Conservation (phyloP, 352 stramenopile genomes). For the Globisporangium cylindrosporum region DNA sequence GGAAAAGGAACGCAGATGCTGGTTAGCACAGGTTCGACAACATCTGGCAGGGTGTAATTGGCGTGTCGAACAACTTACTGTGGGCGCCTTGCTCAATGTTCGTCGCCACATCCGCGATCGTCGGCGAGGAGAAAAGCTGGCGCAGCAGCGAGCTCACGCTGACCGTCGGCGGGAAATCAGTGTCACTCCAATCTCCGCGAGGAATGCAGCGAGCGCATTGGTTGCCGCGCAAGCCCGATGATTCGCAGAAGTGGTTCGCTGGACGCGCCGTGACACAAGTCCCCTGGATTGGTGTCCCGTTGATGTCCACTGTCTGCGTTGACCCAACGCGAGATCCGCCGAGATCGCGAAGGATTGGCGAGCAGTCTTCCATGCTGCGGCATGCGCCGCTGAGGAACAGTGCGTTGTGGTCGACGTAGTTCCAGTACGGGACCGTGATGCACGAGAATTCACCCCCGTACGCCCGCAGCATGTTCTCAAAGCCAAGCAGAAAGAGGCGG, state of each 20-base stretch:
- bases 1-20: slow-evolving; percentile 3
- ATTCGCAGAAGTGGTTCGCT: slow-evolving; percentile 78
- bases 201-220: slow-evolving; percentile 66
- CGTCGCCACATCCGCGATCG: slow-evolving; percentile 56
- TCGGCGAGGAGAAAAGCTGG: slow-evolving; percentile 66
- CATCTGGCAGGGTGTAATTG: neutral
- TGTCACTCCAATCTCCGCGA: slow-evolving; percentile 54
- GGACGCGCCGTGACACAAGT: slow-evolving; percentile 49
- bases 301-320: slow-evolving; percentile 49
- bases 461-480: slow-evolving; percentile 84
- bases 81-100: slow-evolving; percentile 77
- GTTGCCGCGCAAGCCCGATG: slow-evolving; percentile 31
- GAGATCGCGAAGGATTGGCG: slow-evolving; percentile 64
- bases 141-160: slow-evolving; percentile 72
- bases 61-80: slow-evolving; percentile 38
- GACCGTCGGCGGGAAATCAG: slow-evolving; percentile 60
- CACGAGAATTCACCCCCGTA: slow-evolving; percentile 81
- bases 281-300: slow-evolving; percentile 58
- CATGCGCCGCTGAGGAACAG: slow-evolving; percentile 61
- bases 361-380: slow-evolving; percentile 70
- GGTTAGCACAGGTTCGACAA: slow-evolving; percentile 10
- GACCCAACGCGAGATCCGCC: slow-evolving; percentile 48
- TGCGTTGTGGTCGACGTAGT: slow-evolving; percentile 84
- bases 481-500: slow-evolving; percentile 70
- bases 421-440: slow-evolving; percentile 86